phyloP scores from a whole-genome alignment of 202 grass and related monocot genomes.

The Elaeis oleifera region DNA sequence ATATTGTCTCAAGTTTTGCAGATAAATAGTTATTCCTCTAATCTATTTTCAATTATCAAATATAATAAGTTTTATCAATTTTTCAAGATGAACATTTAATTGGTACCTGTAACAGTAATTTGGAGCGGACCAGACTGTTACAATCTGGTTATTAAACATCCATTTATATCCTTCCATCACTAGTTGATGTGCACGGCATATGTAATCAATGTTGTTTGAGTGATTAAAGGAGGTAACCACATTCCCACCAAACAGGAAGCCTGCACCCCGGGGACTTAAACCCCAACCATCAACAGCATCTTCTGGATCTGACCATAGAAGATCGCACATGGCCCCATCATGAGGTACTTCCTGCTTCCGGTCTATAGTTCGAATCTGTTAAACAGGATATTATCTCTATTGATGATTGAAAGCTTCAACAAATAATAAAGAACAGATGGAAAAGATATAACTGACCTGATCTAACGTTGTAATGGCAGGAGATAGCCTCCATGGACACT shows the following conservation, averaged over 20 bases:
- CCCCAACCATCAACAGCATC: constrained; percentile 93
- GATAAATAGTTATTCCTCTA: no score
- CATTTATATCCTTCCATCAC: constrained; percentile 99
- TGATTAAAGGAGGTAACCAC: constrained; percentile 88
- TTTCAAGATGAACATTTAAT: neutral
- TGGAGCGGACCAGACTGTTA: constrained; percentile 98
- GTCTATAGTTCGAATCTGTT: constrained; percentile 92
- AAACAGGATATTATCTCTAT: neutral
- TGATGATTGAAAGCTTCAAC: no score
- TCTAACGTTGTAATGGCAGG: constrained; percentile 83
- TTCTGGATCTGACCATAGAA: constrained; percentile 96
- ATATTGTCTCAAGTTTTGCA: no score
- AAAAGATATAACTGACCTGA: constrained; percentile 46
- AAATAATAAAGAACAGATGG: constrained; percentile 4
- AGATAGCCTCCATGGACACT: constrained; percentile 94
- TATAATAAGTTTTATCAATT: neutral
- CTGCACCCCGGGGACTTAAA: constrained; percentile 91
- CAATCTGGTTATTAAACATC: constrained; percentile 98
- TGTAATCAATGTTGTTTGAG: constrained; percentile 92
- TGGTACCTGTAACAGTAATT: constrained; percentile 98
- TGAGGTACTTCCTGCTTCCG: constrained; percentile 99
- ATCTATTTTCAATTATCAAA: no score
- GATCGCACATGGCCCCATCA: constrained; percentile 98
- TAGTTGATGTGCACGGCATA: constrained; percentile 94
- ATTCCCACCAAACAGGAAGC: constrained; percentile 87